Percentiles rank a stretch among this genome's conserved stretches.
Conservation (phyloP, 495 filamentous ascomycete species). For the Podospora australis region DNA sequence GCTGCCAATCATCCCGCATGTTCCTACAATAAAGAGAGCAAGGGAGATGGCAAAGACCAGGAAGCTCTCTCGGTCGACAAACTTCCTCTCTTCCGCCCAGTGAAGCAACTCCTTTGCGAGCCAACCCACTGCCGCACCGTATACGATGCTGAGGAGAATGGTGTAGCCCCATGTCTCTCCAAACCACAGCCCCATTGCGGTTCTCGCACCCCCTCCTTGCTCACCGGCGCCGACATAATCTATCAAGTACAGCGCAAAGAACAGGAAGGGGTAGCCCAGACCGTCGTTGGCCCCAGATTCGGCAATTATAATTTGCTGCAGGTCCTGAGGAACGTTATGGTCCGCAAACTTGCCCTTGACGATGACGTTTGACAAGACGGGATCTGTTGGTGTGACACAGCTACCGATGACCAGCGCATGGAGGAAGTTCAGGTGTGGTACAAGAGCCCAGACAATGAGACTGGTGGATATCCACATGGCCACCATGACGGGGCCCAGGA, state of each 20-base stretch:
- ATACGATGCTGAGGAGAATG: conserved; percentile 71
- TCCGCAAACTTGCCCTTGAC: conserved; percentile 94
- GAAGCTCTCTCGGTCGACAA: conserved; percentile 86
- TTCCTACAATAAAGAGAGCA: conserved; percentile 76
- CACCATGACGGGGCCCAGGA: conserved; percentile 82
- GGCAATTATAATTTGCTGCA: conserved; percentile 83
- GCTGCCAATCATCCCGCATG: conserved; percentile 81
- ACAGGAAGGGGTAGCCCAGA: conserved; percentile 88
- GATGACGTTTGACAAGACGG: conserved; percentile 80
- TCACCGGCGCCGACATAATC: conserved; percentile 61
- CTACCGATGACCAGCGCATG: conserved; percentile 73
- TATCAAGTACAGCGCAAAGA: conserved; percentile 75
- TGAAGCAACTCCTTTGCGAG: conserved; percentile 74
- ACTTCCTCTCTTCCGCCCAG: conserved; percentile 75
- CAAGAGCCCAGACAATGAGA: conserved; percentile 70
- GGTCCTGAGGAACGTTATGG: conserved; percentile 71
- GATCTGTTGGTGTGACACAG: conserved; percentile 89
- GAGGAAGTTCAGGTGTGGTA: conserved; percentile 66
- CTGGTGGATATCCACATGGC: conserved; percentile 84
- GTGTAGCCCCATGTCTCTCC: conserved; percentile 82
- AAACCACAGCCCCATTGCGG: conserved; percentile 78
- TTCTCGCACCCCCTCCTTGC: conserved; percentile 49
- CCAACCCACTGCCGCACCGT: conserved; percentile 73
- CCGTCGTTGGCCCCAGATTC: conserved; percentile 92
- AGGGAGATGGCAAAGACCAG: conserved; percentile 56